Evolutionary conservation across 176 grass and related monocot species (phyloP).

Genomic region (Alloteropsis semialata): DNA sequence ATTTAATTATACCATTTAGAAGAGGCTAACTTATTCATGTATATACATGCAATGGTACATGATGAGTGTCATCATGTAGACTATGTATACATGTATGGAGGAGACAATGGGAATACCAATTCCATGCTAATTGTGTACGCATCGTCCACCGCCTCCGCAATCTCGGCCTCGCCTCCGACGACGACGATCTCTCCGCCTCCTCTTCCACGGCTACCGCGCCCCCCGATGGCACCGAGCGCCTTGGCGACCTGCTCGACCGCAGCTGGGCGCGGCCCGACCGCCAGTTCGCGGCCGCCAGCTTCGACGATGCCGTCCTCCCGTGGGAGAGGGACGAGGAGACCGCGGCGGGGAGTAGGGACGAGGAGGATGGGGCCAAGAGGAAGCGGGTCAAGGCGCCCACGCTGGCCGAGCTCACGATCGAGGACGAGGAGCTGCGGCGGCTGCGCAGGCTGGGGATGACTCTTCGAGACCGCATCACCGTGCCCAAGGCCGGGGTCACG

Average conservation of each 20-base stretch:
- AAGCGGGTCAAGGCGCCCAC: slow-evolving; percentile 72
- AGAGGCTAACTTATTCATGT: no score
- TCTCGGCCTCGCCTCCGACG: no score
- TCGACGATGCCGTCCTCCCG: slow-evolving; percentile 55
- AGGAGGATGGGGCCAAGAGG: slow-evolving; percentile 37
- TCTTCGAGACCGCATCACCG: slow-evolving; percentile 76
- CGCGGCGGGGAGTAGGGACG: background rate
- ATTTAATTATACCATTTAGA: no score
- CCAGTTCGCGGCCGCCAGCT: slow-evolving; percentile 2
- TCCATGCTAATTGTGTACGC: no score
- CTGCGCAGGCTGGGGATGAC: slow-evolving; percentile 64
- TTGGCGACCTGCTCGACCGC: slow-evolving; percentile 72
- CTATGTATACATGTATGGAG: no score
- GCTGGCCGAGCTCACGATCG: slow-evolving; percentile 85
- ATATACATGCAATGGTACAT: no score
- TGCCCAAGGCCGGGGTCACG: slow-evolving; percentile 92
- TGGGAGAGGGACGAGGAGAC: slow-evolving; percentile 64
- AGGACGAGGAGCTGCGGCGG: slow-evolving; percentile 77
- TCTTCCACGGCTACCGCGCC: no score
- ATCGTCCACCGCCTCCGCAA: no score
- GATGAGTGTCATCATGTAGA: no score
- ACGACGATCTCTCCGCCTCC: no score
- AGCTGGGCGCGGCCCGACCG: slow-evolving; percentile 75
- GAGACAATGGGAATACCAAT: no score
- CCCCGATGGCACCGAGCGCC: slow-evolving; percentile 52